Base-by-base conservation (phyloP, 306 rosid genomes). In the Pyrus bretschneideri region DNA sequence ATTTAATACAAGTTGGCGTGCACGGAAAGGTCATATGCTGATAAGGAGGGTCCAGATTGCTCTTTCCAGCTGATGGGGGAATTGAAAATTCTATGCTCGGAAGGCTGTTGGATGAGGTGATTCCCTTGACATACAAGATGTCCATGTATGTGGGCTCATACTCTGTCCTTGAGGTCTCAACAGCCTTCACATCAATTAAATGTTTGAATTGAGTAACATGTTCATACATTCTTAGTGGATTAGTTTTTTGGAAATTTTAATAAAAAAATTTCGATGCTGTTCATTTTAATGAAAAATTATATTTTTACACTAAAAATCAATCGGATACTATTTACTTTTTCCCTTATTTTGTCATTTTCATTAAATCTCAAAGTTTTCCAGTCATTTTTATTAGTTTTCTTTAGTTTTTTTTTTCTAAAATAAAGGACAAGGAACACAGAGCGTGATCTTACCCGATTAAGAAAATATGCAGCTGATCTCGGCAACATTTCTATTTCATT, bases 81-180 rank as follows among this genome's bases (percentile, higher is more conserved):
- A 87, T 90, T 51, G 82, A 81, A 80, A 91, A 89, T 66, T 91
- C 91, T 87, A 91, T 76, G 14, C 80, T 83, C 80, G 78, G 65
- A 79, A 93, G 79, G 76, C 91, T 73, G 57, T 91, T 86, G 76
- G 84, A 89, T 31, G 82, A 66, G 83, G 81, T 79, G 21, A 93
- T 79, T 63, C 98, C 96, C 79, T 93, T 93, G 12, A 93, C 91
- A 40, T 82, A 93, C 86, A 91, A 74, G 80, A 93, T 89, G 73
- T 91, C 98, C 59, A 69, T 87, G 71, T 89, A 90, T 46, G 86
- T 78, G 75, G 91, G 96, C 79, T 84, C 88, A 44, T 86, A 93
- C 31, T 89, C 88, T 44, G 30, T 55, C 72, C 82, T 85, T 38
- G 85, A 87, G 82, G 88, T 93, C 79, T 91, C 98, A 40, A 82